Percentiles rank a stretch among this genome's conserved stretches.
phyloP scores from a whole-genome alignment of 228 moss, liverwort and hornwort genomes.

The Sphagnum magellanicum region DNA sequence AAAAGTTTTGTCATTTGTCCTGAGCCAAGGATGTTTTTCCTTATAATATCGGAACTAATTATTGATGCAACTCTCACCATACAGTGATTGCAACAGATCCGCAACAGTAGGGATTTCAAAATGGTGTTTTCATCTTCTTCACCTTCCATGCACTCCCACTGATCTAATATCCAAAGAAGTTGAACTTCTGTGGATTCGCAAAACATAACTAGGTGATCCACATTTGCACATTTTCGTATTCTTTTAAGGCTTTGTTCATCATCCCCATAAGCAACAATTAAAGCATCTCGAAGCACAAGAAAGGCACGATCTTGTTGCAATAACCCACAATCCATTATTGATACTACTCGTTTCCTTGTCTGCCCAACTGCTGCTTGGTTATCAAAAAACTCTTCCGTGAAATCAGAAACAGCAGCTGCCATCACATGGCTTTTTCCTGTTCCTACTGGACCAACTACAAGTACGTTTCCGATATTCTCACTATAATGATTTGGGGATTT shows the following conservation, averaged over 20 bases:
- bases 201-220: slow-evolving; percentile 25
- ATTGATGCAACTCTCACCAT: slow-evolving; percentile 32
- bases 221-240: slow-evolving; percentile 10
- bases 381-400: slow-evolving; percentile 33
- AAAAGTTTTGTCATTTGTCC: slow-evolving; percentile 37
- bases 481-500: slow-evolving; percentile 21
- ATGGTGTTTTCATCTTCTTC: slow-evolving; percentile 12
- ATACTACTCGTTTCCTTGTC: slow-evolving; percentile 30
- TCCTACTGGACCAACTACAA: slow-evolving; percentile 28
- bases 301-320: slow-evolving; percentile 34
- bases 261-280: slow-evolving; percentile 31
- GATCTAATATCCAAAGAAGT: slow-evolving; percentile 41
- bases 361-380: slow-evolving; percentile 12
- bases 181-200: slow-evolving; percentile 38
- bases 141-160: slow-evolving; percentile 43
- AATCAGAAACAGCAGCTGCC: slow-evolving; percentile 24
- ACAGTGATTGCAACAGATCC: slow-evolving; percentile 38
- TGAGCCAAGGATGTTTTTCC: slow-evolving; percentile 21
- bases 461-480: slow-evolving; percentile 28
- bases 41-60: slow-evolving; percentile 23
- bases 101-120: slow-evolving; percentile 19
- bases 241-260: slow-evolving; percentile 25
- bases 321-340: slow-evolving; percentile 38
- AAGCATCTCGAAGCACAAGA: slow-evolving; percentile 21
- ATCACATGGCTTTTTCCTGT: slow-evolving; percentile 36